Evolutionary conservation across 257 asterid genomes (phyloP), one percentile per base, ranked within the genome.

Genomic region (Solanum okadae): DNA sequence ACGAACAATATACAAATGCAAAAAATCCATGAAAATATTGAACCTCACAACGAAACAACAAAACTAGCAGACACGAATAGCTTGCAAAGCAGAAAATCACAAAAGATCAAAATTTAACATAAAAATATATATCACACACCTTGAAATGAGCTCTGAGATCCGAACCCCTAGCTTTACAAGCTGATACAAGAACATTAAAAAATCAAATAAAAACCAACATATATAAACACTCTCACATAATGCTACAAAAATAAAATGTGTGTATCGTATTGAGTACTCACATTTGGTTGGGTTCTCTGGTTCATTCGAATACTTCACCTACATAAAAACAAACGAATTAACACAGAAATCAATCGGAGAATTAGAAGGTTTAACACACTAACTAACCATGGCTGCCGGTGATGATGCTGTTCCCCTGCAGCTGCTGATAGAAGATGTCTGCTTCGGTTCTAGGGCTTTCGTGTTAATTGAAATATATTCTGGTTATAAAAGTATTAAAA

Each of bases 241-340:
- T 5, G 14, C 7, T 42, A 44, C 10, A 46, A 29, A 44, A 1
- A n/a, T 4, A 27, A 25, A 77, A 42, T 78, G 35, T 13, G 59
- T n/a, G n/a, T 40, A 78, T 42, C 34, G 12, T 46, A 81, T 49
- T 81, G 3, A 81, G 42, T 81, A 81, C 92, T 37, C 87, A 96
- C 98, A 93, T 91, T 95, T 93, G 85, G 98, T 94, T 27, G 88
- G 91, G 35, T 95, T 95, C 34, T 92, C 94, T 14, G 98, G 95
- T 91, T 95, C 97, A 73, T 87, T 91, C 83, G 98, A 95, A 90
- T 95, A 95, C 92, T 95, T 96, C 95, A 94, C 98, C 98, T 81
- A 81, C 44, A 81, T 10, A 15, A 14, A 27, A 25, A 13, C 67
- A 46, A 81, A 81, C 33, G 29, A 10, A 81, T 81, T 81, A 81